phyloP scores from a whole-genome alignment of 1,284 basidiomycete species.

The Ustilago hordei region DNA sequence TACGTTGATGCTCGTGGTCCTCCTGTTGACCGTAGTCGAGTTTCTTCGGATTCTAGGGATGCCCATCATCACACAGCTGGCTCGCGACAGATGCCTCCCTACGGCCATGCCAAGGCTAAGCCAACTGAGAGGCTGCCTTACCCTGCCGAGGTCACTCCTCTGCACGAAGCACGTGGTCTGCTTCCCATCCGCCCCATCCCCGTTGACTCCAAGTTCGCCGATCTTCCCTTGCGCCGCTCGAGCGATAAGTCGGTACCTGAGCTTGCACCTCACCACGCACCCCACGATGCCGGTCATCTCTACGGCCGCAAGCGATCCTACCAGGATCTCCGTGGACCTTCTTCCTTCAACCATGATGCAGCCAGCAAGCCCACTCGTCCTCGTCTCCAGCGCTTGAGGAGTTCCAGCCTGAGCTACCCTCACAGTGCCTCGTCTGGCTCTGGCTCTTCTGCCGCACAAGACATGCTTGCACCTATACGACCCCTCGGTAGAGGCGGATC shows the following conservation, averaged over 20 bases:
- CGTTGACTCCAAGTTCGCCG: slow-evolving; percentile 37
- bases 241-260: slow-evolving; percentile 11
- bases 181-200: slow-evolving; percentile 51
- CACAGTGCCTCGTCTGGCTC: background rate
- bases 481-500: slow-evolving; percentile 30
- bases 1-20: slow-evolving; percentile 10
- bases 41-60: slow-evolving; percentile 21
- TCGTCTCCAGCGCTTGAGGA: slow-evolving; percentile 41
- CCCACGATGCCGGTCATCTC: slow-evolving; percentile 14
- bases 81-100: slow-evolving; percentile 20
- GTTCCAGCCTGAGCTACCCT: slow-evolving; percentile 40
- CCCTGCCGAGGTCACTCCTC: slow-evolving; percentile 36
- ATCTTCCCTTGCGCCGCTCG: slow-evolving; percentile 20
- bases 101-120: slow-evolving; percentile 18
- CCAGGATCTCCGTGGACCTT: slow-evolving; percentile 28
- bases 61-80: slow-evolving; percentile 11
- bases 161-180: slow-evolving; percentile 46
- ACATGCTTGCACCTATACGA: slow-evolving; percentile 33
- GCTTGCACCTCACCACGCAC: background rate
- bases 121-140: slow-evolving; percentile 23
- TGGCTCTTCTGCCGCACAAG: slow-evolving; percentile 11
- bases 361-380: slow-evolving; percentile 22
- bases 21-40: slow-evolving; percentile 15
- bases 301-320: slow-evolving; percentile 44
- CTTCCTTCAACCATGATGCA: slow-evolving; percentile 13